Evolutionary conservation across 805 yeast genomes (phyloP).

Genomic region (Candida morakotiae): DNA sequence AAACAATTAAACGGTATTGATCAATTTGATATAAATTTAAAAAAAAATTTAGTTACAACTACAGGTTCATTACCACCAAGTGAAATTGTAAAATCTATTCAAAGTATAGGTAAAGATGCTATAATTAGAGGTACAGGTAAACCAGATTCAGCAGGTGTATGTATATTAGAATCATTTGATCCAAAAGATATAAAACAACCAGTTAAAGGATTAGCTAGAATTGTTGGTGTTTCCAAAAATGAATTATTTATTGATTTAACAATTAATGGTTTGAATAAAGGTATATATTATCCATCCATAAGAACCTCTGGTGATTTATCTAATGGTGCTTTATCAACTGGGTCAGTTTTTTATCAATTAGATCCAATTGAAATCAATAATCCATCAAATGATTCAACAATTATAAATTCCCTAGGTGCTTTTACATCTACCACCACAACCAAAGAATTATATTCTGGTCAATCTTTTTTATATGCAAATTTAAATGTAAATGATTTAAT

Average conservation of each 20-base stretch:
- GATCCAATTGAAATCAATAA: conserved; percentile 31
- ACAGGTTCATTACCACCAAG: conserved; percentile 76
- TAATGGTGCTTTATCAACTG: conserved; percentile 65
- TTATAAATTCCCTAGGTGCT: conserved; percentile 35
- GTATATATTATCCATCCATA: conserved; percentile 66
- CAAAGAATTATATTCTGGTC: conserved; percentile 26
- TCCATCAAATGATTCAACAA: conserved; percentile 22
- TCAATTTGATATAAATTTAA: conserved; percentile 52
- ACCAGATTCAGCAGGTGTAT: conserved; percentile 86
- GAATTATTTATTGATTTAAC: conserved; percentile 72
- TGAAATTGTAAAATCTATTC: conserved; percentile 60
- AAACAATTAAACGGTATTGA: conserved; percentile 47
- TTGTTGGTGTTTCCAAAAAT: conserved; percentile 59
- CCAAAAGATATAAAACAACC: conserved; percentile 45
- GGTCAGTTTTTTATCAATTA: conserved; percentile 44
- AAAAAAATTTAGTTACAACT: conserved; percentile 60
- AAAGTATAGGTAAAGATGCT: conserved; percentile 78
- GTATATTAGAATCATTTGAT: conserved; percentile 74
- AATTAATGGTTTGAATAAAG: conserved; percentile 64
- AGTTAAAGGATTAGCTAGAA: conserved; percentile 83
- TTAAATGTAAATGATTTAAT: conserved; percentile 56
- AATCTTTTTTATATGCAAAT: conserved; percentile 36
- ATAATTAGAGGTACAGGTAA: conserved; percentile 88
- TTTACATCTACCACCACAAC: conserved; percentile 11
- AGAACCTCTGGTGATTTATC: conserved; percentile 74